Evolutionary conservation across 2,329 filamentous ascomycete genomes (phyloP), one percentile per base, ranked within the genome.

Genomic region (Hypoxylon sp.): DNA sequence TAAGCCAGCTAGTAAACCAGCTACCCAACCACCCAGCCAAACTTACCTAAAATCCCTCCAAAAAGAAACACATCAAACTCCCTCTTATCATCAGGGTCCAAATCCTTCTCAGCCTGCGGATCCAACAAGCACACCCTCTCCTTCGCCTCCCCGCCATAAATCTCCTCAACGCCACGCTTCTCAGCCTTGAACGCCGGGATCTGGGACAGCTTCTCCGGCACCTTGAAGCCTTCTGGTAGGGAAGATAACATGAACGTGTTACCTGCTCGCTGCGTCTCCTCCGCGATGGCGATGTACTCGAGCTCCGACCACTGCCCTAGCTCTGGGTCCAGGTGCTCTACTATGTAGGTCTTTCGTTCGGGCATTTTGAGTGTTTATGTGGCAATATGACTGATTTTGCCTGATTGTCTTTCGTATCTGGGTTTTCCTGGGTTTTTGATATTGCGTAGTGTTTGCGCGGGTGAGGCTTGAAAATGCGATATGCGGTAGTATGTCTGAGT

Each of bases 301-400:
- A 98, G 88, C 70, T 93, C 90, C 23, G 96, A 98, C 96, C 96
- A 99, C 43, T 89, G 88, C 34, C 97, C 96, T 30, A 99, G 87
- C 81, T 99, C 96, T 43, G 93, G 91, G 82, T 99, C 96, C 71
- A 99, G 90, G 81, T 99, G 95, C 84, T 98, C 95, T 74, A 98
- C 94, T 75, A 98, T 92, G 82, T 96, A 98, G 46, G 90, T 94
- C 81, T 94, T 92, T 71, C 79, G 72, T 46, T 61, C 59, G 2
- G 74, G 70, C 75, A 76, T 77, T 30, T 34, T 28, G 14, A 5
- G 45, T 41, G 62, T 59, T 17, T 45, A 10, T 34, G 4, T 34
- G 17, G 13, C 7, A 30, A 21, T 14, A 4, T 43, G 36, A 2
- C 9, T 2, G 48, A 9, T 5, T 17, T 19, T 3, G 11, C 30